These are phyloP conservation scores for Antitrichia curtipendula DNA, from an alignment of 225 moss, liverwort and hornwort species.

Conservation along the genomic window DNA sequence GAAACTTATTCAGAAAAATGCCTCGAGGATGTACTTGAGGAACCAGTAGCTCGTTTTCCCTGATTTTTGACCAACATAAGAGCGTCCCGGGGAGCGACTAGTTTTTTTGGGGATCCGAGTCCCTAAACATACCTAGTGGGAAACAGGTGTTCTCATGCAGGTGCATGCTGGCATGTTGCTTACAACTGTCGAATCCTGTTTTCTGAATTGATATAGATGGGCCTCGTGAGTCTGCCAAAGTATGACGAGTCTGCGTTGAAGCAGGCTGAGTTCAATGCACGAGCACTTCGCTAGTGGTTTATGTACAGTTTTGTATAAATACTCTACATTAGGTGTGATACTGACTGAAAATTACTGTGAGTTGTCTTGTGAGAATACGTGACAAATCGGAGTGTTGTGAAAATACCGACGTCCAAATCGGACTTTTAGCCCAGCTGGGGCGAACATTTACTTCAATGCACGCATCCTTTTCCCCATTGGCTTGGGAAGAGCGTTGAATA, in stretches of 20 bases:
- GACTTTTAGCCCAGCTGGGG: background rate
- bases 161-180: background rate
- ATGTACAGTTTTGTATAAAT: conserved; percentile 6
- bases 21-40: background rate
- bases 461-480: background rate
- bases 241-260: background rate
- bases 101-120: background rate
- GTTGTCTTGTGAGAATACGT: background rate
- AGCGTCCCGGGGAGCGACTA: background rate
- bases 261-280: background rate
- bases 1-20: background rate
- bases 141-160: background rate
- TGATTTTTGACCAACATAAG: background rate
- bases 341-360: background rate
- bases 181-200: background rate
- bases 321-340: background rate
- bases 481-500: background rate
- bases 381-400: background rate
- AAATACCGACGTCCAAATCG: background rate
- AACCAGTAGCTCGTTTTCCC: background rate
- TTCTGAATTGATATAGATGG: background rate
- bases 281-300: background rate
- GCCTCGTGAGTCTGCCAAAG: background rate
- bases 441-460: background rate
- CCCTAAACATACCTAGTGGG: background rate